Evolutionary conservation across 129 eudicot species (phyloP), one percentile per base, ranked within the genome.

Genomic region (Ambrosia artemisiifolia): DNA sequence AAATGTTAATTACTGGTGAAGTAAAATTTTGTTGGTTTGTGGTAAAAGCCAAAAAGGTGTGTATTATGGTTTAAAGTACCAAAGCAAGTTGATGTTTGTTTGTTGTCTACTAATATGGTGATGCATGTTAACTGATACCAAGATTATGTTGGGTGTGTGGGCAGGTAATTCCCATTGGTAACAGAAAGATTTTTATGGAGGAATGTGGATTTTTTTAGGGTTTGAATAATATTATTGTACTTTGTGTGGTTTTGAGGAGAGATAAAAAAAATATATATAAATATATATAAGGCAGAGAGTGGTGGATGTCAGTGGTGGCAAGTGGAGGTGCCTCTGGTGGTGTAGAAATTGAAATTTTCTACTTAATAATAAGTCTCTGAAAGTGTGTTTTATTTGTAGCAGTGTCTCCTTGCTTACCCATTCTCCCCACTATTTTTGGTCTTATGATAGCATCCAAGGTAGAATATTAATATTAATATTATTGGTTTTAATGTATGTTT

Each of bases 251-350:
- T 51, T 62, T 76, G 63, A 65, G 57, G 71, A 49, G 69, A 75
- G 70, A 33, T 69, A 69, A 36, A 74, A 3, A 18, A 19, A 24
- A 0, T 24, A 24, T 24, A 24, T 24, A 70, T 49, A 72, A 69
- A 71, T 69, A 82, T 14, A 77, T 68, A 67, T 67, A 63, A 75
- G 59, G 71, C 72, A 78, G 70, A 63, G 75, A 78, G 47, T 72
- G 81, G 83, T 74, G 85, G 83, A 69, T 83, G 87, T 86, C 85
- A 86, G 87, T 79, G 81, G 80, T 82, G 80, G 84, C 86, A 82
- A 75, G 87, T 85, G 90, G 86, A 59, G 73, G 85, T 60, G 79
- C 68, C 75, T 76, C 79, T 76, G 75, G 42, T 67, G 53, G 63
- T 63, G 77, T 56, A 65, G 65, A 64, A 18, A 76, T 50, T 76